These are phyloP conservation scores for Aspergillus eucalypticola DNA, from an alignment of 2,329 filamentous ascomycete species.

Conservation along the genomic window DNA sequence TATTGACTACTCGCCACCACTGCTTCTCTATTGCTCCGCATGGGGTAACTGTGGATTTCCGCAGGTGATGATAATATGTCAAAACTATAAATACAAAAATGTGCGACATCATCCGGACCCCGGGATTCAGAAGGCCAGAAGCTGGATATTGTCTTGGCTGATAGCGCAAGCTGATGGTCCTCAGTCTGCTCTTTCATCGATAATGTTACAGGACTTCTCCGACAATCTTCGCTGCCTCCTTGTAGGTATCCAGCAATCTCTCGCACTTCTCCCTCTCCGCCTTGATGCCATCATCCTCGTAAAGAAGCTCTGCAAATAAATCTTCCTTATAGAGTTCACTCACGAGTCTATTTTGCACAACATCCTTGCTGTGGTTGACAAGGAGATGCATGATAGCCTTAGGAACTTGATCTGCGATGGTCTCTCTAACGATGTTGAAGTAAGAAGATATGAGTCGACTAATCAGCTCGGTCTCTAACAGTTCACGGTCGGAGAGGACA, in stretches of 20 bases:
- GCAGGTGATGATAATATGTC: not conserved
- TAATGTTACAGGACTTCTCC: constrained; percentile 77
- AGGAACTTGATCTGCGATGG: constrained; percentile 96
- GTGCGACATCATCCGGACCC: not conserved
- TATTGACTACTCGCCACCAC: not conserved
- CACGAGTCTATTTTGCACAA: constrained; percentile 93
- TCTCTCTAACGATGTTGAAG: constrained; percentile 98
- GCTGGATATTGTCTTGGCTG: not conserved
- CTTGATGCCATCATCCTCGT: constrained; percentile 97
- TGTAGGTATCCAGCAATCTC: constrained; percentile 90
- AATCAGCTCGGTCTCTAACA: constrained; percentile 96
- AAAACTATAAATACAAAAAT: constrained; percentile 10
- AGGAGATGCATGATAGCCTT: constrained; percentile 99
- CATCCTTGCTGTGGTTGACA: constrained; percentile 97
- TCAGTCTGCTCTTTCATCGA: not conserved
- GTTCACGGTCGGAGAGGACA: constrained; percentile 89
- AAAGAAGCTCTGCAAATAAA: constrained; percentile 87
- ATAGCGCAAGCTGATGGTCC: not conserved
- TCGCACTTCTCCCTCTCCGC: constrained; percentile 98
- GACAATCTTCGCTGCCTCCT: constrained; percentile 96
- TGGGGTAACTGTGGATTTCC: not conserved
- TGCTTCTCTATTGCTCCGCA: not conserved
- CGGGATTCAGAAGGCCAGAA: not conserved
- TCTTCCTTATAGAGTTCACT: constrained; percentile 92
- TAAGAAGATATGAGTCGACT: constrained; percentile 95